Percentiles rank a stretch among this genome's conserved stretches.
Evolutionary conservation across 2,329 filamentous ascomycete genomes (phyloP).

Genomic region (Verticillium dahliae): DNA sequence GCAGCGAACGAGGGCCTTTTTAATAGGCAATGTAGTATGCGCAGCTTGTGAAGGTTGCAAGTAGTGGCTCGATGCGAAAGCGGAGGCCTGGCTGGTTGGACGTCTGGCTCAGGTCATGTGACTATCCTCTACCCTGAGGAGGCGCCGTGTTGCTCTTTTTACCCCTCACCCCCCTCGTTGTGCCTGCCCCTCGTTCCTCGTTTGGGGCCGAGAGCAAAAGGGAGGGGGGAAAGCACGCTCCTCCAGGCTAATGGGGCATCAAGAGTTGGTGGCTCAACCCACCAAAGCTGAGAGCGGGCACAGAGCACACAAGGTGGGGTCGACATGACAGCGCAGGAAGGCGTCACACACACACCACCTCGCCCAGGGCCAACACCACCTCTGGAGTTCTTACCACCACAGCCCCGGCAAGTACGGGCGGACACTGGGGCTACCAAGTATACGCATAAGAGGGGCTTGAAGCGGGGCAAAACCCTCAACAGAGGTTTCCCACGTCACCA

Average conservation of each 20-base stretch:
- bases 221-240: background rate
- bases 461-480: background rate
- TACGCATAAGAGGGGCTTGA: background rate
- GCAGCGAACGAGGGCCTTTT: background rate
- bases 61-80: background rate
- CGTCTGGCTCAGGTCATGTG: conserved; percentile 11
- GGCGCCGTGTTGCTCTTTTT: background rate
- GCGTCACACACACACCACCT: background rate
- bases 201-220: background rate
- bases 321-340: background rate
- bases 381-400: background rate
- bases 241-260: background rate
- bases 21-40: background rate
- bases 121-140: background rate
- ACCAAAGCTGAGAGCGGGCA: background rate
- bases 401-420: background rate
- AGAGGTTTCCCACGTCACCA: background rate
- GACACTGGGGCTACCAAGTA: too few relatives aligned
- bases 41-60: background rate
- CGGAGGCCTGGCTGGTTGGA: background rate
- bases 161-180: background rate
- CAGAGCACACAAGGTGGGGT: background rate
- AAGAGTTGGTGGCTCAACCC: background rate
- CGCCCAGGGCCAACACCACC: background rate
- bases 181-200: background rate